Percentiles rank a stretch among this genome's conserved stretches.
These are phyloP conservation scores for Nigrograna mackinnonii DNA, from an alignment of 2,329 filamentous ascomycete genomes.

Conservation along the genomic window DNA sequence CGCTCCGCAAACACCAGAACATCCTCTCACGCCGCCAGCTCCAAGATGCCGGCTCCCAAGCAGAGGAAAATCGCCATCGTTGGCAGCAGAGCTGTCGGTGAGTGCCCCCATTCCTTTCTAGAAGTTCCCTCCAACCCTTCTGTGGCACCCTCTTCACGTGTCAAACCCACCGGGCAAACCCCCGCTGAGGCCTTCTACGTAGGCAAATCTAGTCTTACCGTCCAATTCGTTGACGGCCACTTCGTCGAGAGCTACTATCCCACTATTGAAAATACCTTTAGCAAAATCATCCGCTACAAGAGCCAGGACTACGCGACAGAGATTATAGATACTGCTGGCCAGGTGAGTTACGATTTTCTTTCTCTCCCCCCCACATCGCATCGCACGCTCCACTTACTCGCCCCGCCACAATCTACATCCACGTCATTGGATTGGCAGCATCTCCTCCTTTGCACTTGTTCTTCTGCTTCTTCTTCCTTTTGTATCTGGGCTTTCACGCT, in stretches of 20 bases:
- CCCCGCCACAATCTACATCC: not conserved
- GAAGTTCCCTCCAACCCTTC: not conserved
- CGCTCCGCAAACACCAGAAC: constrained; percentile 15
- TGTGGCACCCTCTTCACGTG: constrained; percentile 3
- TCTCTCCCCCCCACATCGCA: constrained; percentile 10
- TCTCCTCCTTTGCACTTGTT: not conserved
- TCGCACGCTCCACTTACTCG: constrained; percentile 4
- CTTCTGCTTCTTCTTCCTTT: not conserved
- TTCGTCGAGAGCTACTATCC: constrained; percentile 99
- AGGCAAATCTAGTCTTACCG: constrained; percentile 98
- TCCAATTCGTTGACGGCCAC: constrained; percentile 95
- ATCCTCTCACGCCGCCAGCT: constrained; percentile 11
- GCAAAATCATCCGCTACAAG: constrained; percentile 90
- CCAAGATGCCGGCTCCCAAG: constrained; percentile 71
- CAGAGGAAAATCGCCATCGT: constrained; percentile 96
- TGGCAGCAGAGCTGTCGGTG: constrained; percentile 89
- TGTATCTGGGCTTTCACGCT: constrained; percentile 3
- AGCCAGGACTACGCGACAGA: constrained; percentile 93
- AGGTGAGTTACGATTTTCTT: constrained; percentile 58
- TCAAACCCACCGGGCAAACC: too few relatives aligned
- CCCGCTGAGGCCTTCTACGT: constrained; percentile 8
- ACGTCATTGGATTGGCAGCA: not conserved
- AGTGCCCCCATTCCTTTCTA: constrained; percentile 31
- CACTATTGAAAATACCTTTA: constrained; percentile 98
- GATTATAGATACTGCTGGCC: constrained; percentile 97